Evolutionary conservation across 345 rosid species (phyloP).

Genomic region (Excoecaria agallocha): DNA sequence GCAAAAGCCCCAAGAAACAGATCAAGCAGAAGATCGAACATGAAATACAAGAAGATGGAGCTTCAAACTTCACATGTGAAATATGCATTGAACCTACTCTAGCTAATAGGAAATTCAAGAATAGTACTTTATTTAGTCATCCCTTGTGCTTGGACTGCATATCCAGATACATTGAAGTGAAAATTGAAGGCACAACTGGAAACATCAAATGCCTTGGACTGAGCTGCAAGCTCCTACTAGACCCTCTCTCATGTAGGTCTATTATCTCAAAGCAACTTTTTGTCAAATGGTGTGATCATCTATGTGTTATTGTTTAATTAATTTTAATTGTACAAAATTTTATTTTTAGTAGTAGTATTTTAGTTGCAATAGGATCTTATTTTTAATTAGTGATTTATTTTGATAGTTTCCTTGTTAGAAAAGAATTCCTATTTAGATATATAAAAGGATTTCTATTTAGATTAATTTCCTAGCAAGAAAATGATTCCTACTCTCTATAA

Average conservation of each 20-base stretch:
- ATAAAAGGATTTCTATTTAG: too few species aligned
- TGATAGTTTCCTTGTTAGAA: too few species aligned
- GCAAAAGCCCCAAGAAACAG: constrained; percentile 8
- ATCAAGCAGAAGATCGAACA: not conserved
- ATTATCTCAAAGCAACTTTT: constrained; percentile 23
- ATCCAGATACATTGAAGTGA: constrained; percentile 21
- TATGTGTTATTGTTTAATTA: constrained; percentile 15
- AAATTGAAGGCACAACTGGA: constrained; percentile 20
- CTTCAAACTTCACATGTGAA: constrained; percentile 26
- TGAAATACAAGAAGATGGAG: constrained; percentile 6
- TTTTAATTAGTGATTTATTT: too few species aligned
- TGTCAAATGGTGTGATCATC: constrained; percentile 32
- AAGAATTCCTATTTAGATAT: too few species aligned
- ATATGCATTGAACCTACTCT: constrained; percentile 27
- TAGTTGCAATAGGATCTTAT: too few species aligned
- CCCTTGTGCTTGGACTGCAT: constrained; percentile 33
- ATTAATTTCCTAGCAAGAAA: too few species aligned
- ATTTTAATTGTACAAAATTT: too few species aligned
- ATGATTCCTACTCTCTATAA: too few species aligned
- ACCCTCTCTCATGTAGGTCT: constrained; percentile 26
- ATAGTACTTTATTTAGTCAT: constrained; percentile 19
- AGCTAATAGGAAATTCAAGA: constrained; percentile 24
- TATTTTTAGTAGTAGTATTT: too few species aligned
- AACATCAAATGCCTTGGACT: constrained; percentile 28
- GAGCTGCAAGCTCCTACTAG: constrained; percentile 22